These are phyloP conservation scores for Stagonosporopsis vannaccii DNA, from an alignment of 2,329 filamentous ascomycete species.

Conservation along the genomic window DNA sequence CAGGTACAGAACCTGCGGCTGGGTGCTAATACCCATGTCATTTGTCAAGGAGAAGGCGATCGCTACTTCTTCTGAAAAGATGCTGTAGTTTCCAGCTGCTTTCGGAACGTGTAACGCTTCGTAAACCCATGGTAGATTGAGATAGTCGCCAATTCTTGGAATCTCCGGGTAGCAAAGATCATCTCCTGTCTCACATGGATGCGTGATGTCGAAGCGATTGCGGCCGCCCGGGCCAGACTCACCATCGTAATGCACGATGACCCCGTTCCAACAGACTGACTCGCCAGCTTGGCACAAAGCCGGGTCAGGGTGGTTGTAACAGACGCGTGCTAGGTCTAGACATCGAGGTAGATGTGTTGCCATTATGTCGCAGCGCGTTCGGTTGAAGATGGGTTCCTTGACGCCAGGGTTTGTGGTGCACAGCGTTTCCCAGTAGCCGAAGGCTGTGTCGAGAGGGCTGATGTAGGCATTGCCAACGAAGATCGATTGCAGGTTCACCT, in stretches of 20 bases:
- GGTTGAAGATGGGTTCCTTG: conserved; percentile 53
- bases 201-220: conserved; percentile 56
- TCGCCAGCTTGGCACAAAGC: conserved; percentile 52
- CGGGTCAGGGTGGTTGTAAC: conserved; percentile 52
- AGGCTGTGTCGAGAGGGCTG: conserved; percentile 51
- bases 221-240: conserved; percentile 51
- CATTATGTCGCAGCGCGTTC: conserved; percentile 57
- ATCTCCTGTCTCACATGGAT: conserved; percentile 46
- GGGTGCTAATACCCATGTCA: conserved; percentile 39
- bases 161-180: conserved; percentile 51
- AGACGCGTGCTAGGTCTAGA: conserved; percentile 52
- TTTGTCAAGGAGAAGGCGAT: conserved; percentile 40
- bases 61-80: conserved; percentile 33
- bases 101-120: conserved; percentile 45
- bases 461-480: conserved; percentile 59
- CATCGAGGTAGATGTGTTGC: conserved; percentile 56
- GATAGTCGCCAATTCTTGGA: conserved; percentile 38
- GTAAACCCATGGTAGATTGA: conserved; percentile 45
- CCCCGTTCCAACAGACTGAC: conserved; percentile 49
- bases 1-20: conserved; percentile 46
- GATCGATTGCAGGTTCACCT: conserved; percentile 55
- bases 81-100: conserved; percentile 42
- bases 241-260: conserved; percentile 52
- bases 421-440: conserved; percentile 57
- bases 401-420: conserved; percentile 57